phyloP scores from a whole-genome alignment of 2,329 filamentous ascomycete genomes.

The Xylaria sp. region DNA sequence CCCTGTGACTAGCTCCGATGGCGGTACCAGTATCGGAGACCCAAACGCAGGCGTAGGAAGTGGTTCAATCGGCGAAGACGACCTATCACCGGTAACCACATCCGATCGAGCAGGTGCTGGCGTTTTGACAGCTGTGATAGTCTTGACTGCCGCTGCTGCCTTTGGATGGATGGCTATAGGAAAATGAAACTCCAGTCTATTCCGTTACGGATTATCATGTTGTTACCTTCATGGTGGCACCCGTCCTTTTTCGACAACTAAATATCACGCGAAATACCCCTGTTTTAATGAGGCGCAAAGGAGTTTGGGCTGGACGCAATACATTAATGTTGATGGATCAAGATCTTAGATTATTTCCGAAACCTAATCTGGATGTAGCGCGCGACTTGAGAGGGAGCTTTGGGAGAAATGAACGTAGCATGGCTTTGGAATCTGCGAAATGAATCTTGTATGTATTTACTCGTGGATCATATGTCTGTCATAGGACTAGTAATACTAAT shows the following conservation, averaged over 20 bases:
- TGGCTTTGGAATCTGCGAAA: not conserved
- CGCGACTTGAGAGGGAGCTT: not conserved
- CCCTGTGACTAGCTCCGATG: constrained; percentile 59
- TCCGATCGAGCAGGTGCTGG: constrained; percentile 61
- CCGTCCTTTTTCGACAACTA: not conserved
- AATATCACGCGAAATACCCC: constrained; percentile 28
- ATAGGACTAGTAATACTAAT: constrained; percentile 4
- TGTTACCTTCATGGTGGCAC: not conserved
- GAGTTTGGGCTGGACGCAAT: constrained; percentile 23
- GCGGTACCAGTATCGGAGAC: constrained; percentile 63
- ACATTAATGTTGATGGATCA: constrained; percentile 7
- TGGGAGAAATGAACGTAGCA: not conserved
- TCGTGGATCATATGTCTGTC: not conserved
- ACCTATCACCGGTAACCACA: constrained; percentile 53
- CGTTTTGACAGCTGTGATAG: constrained; percentile 59
- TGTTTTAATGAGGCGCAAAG: constrained; percentile 23
- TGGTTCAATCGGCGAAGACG: constrained; percentile 50
- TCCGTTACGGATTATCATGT: not conserved
- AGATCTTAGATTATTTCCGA: constrained; percentile 4
- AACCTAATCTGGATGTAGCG: constrained; percentile 17
- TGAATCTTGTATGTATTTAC: not conserved
- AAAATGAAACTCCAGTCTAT: constrained; percentile 10
- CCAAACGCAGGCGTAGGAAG: constrained; percentile 55
- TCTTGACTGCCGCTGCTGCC: constrained; percentile 54
- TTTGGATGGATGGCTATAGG: constrained; percentile 61